A percentile compares a stretch with the other conserved stretches of the same genome.
Conservation (phyloP, 148 eudicot species). For the Amaranthus palmeri region DNA sequence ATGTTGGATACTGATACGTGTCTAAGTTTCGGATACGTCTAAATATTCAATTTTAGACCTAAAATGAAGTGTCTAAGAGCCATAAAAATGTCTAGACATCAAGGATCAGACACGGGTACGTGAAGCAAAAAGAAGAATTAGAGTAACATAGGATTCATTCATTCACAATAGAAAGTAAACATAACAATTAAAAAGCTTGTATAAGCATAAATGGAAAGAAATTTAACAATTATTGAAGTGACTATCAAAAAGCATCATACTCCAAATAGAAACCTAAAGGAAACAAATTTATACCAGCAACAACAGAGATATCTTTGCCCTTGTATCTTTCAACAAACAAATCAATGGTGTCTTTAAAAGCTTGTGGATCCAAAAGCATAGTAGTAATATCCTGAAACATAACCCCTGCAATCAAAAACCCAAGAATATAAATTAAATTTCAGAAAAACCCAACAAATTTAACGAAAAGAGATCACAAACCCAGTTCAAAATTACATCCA, state of each 20-base stretch:
- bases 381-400: conserved; percentile 97
- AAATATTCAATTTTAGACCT: too few species aligned
- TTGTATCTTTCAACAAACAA: conserved; percentile 92
- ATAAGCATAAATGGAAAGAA: too few species aligned
- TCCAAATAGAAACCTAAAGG: neutral
- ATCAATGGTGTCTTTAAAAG: conserved; percentile 91
- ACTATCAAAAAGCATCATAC: neutral
- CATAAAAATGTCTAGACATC: too few species aligned
- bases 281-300: conserved; percentile 58
- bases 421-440: neutral
- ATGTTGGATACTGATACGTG: too few species aligned
- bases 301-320: conserved; percentile 61
- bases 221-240: too few species aligned
- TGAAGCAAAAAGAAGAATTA: too few species aligned
- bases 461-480: neutral
- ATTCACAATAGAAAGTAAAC: too few species aligned
- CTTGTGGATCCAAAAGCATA: conserved; percentile 79
- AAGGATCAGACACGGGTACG: too few species aligned
- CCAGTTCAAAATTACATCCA: neutral
- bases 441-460: neutral
- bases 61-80: too few species aligned
- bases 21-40: too few species aligned
- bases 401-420: conserved; percentile 38
- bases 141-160: too few species aligned
- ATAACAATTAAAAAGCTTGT: too few species aligned